Evolutionary conservation across 768 basidiomycete genomes (phyloP).

Genomic region (Phanerodontia chrysosporium): DNA sequence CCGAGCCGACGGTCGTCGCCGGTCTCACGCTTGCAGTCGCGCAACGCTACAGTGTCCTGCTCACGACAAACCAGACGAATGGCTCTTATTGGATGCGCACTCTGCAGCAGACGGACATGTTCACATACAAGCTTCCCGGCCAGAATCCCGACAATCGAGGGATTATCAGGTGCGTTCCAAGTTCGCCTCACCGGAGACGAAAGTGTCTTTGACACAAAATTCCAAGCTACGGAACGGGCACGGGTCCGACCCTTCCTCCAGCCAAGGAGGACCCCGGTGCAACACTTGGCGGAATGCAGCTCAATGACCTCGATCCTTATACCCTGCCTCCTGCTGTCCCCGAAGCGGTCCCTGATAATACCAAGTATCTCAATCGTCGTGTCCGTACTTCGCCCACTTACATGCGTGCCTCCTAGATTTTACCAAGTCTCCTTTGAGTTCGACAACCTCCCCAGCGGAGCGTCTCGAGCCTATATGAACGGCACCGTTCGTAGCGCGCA

Average conservation of each 20-base stretch:
- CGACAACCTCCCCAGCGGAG: slow-evolving; percentile 16
- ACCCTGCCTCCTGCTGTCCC: slow-evolving; percentile 3
- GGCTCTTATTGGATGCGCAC: slow-evolving; percentile 38
- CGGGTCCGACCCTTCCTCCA: background rate
- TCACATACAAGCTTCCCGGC: slow-evolving; percentile 20
- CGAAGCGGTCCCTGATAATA: background rate
- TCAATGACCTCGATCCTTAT: slow-evolving; percentile 6
- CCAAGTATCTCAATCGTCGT: background rate
- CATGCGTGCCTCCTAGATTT: background rate
- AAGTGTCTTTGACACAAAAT: too few species aligned
- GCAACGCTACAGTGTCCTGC: slow-evolving; percentile 46
- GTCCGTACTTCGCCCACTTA: background rate
- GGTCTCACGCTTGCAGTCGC: slow-evolving; percentile 40
- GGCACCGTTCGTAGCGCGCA: slow-evolving; percentile 17
- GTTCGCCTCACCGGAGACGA: too few species aligned
- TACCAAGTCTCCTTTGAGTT: slow-evolving; percentile 22
- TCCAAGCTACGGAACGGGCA: background rate
- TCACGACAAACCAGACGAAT: slow-evolving; percentile 35
- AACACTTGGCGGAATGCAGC: background rate
- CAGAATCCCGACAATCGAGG: background rate
- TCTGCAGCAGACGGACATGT: slow-evolving; percentile 21
- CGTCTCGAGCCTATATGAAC: slow-evolving; percentile 28
- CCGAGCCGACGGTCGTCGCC: slow-evolving; percentile 35
- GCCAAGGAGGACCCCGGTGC: slow-evolving; percentile 7
- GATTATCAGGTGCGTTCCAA: background rate